A percentile compares a stretch with the other conserved stretches of the same genome.
Evolutionary conservation across 2,329 filamentous ascomycete genomes (phyloP).

Genomic region (Mariannaea elegans): DNA sequence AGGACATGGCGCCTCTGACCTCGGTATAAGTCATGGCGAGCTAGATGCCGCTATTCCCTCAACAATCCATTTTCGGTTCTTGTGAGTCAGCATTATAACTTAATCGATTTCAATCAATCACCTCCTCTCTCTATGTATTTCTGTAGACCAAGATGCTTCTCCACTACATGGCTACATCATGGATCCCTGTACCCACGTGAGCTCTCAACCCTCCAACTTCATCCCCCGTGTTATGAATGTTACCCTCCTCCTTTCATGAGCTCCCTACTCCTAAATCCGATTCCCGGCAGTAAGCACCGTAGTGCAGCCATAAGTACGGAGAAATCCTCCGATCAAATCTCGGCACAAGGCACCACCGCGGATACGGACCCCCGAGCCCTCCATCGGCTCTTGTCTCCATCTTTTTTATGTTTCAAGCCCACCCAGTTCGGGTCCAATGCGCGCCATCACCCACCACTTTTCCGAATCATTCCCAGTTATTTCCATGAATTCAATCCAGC

Average conservation of each 20-base stretch:
- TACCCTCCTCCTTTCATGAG: neutral
- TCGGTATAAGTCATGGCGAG: neutral
- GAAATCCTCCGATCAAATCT: neutral
- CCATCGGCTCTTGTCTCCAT: neutral
- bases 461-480: conserved; percentile 38
- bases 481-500: conserved; percentile 63
- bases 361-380: neutral
- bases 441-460: neutral
- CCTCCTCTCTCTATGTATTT: conserved; percentile 8
- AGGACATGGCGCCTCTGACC: conserved; percentile 4
- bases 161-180: neutral
- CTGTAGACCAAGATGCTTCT: neutral
- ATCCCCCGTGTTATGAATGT: neutral
- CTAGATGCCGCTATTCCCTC: neutral
- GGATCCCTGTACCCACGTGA: conserved; percentile 7
- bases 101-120: conserved; percentile 1
- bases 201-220: neutral
- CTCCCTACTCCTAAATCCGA: neutral
- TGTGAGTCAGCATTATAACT: neutral
- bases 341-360: neutral
- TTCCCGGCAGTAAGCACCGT: neutral
- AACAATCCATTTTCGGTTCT: neutral
- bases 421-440: no score
- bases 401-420: no score
- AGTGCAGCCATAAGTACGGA: conserved; percentile 14